Evolutionary conservation across 192 early-diverging fungal species (phyloP), one percentile per base, ranked within the genome.

Genomic region (Geranomyces michiganensis): DNA sequence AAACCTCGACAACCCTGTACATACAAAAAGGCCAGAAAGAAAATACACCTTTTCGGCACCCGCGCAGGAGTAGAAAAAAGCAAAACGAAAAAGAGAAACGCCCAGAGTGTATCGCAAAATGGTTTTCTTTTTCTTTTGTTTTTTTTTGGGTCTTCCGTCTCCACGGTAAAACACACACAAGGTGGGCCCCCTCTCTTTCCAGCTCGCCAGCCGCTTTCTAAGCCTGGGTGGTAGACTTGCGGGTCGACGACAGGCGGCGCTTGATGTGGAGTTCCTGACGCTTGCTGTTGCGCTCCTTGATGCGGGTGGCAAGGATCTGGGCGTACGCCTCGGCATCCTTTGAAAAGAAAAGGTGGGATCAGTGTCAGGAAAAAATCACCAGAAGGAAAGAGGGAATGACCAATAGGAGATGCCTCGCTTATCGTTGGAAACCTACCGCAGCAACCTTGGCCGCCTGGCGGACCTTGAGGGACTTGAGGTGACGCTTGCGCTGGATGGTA

Each of bases 401-500:
- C 5, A 26, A 6, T 29, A 26, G 59, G 24, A 61, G 4, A 5
- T n/a, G 17, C 24, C 22, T 44, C 44, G 64, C 36, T 8, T 30
- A 24, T 55, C 62, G 31, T 30, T 56, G 9, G 55, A 56, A 15
- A 67, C 51, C 24, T 46, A 73, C 72, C 86, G 93, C 93, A 81
- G 87, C 89, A 74, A 92, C 87, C 79, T 88, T 88, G 78, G 91
- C 89, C 67, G 87, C 80, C 77, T 88, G 89, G 83, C 89, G 86
- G 78, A 85, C 87, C 93, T 99, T 97, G 79, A 94, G 81, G 78
- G 94, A 90, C 63, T 85, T 76, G 66, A 87, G 86, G 80, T 92
- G 90, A 76, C 96, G 90, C 90, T 96, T 95, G 83, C 94, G 92
- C 89, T 97, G 96, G 72, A 97, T 89, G 64, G 93, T 95, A 73